Base-by-base conservation (phyloP, 768 basidiomycete species). In the Termitomyces eurrhizus region DNA sequence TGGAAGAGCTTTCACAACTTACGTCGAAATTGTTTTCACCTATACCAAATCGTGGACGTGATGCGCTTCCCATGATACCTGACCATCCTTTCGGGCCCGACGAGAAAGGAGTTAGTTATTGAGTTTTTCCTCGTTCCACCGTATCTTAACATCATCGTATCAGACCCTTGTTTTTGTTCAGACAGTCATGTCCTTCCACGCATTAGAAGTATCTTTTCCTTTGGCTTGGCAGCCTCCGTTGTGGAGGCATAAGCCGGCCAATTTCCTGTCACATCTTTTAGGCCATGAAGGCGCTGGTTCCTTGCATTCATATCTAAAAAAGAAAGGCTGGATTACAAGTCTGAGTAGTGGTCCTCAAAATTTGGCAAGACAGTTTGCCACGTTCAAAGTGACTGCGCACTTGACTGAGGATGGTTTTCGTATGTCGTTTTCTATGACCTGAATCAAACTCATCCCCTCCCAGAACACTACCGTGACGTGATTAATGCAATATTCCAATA, bases 261-360 rank as follows among this genome's bases (percentile, higher is more conserved):
- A 83, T 57, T 89, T 92, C 71, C 69, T 98, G 26, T 80, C 85
- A 4, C 91, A 95, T 69, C 87, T 96, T 68, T 74, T 94, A 36
- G 95, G 95, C 0, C 93, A 98, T 69, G 95, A 98, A 74, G 95
- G 95, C 1, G 86, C 89, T 39, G 96, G 96, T 1, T 98, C 96
- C 0, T 75, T 98, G 35, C 82, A 92, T 66, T 92, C 94, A 0
- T 93, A 94, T 70, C 80, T 99, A 59, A 98, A 96, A 76, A 79
- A 80, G 62, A 90, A 89, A 68, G 92, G 93, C 2, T 96, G 94
- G 93, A 81, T 90, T 41, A 93, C 88, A 33, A 78, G 79, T 13
- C 76, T 98, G 53, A 84, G 81, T 57, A 80, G 86, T 48, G 93
- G 90, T 1, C 79, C 83, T 3, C 88, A 90, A 65, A 75, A 79